Evolutionary conservation across 192 early-diverging fungal genomes (phyloP), one percentile per base, ranked within the genome.

Genomic region (Linnemannia elongata): DNA sequence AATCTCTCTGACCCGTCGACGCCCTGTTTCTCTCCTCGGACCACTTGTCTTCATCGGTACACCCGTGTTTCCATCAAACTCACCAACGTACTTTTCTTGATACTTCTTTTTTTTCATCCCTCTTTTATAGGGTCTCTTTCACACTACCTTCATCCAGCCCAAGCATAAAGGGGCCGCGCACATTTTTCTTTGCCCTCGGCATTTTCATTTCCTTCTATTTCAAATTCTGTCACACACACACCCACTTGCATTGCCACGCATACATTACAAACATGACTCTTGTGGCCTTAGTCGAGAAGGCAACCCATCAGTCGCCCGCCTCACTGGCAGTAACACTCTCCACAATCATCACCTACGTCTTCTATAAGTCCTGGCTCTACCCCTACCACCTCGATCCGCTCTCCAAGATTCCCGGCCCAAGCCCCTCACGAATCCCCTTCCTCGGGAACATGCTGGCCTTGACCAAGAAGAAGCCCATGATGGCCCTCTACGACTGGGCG

Each of bases 391-490:
- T 85, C 27, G 83, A 80, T 77, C 83, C 83, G 1, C 70, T 85
- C 22, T 44, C 78, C 13, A 68, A 70, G 27, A 44, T 85, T 55
- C 69, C 52, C 3, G 83, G 83, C 22, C 83, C 83, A 6, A 55
- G 3, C 0, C 78, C 83, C 15, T 85, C 83, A 42, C 66, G 47
- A 69, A 80, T 85, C 24, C 78, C 78, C 0, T 79, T 90, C 70
- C 81, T 91, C 30, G 91, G 91, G 44, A 91, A 91, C 57, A 91
- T 91, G 91, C 79, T 90, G 6, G 89, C 77, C 35, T 55, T 91
- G 35, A 91, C 89, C 9, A 76, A 68, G 39, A 85, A 85, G 38
- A 80, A 80, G 69, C 78, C 83, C 15, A 80, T 85, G 78, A 72
- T 85, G 78, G 42, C 83, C 7, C 83, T 85, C 9, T 85, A 80